Base-by-base conservation (phyloP, 352 stramenopile species). In the Phytophthora litchii region DNA sequence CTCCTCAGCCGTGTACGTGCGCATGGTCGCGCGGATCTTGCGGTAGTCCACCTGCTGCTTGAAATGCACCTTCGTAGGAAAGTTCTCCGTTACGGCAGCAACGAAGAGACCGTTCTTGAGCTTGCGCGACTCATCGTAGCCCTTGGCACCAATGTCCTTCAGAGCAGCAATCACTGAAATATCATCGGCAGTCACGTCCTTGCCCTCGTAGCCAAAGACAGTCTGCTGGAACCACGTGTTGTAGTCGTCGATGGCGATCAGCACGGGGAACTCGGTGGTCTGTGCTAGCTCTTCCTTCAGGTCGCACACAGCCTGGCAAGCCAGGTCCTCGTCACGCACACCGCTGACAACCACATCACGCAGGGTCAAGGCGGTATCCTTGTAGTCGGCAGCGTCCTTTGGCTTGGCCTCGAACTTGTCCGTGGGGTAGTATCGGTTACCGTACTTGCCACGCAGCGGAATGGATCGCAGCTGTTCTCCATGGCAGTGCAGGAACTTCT, bases 241-340 rank as follows among this genome's bases (percentile, higher is more conserved):
- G 83, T 94, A 96, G 67, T 96, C 86, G 67, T 96, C 87, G 13
- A 96, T 77, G 11, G 87, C 87, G 51, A 96, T 88, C 10, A 96
- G 66, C 58, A 96, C 87, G 5, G 83, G 82, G 64, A 91, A 91
- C 65, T 96, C 86, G 25, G 82, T 93, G 29, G 87, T 80, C 56
- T 88, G 70, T 41, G 79, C 78, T 36, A 96, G 64, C 64, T 96
- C 87, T 13, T 70, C 65, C 40, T 86, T 87, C 42, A 96, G 69
- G 56, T 96, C 87, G 40, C 89, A 80, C 50, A 95, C 80, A 1
- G 83, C 87, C 19, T 83, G 69, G 54, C 83, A 95, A 52, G 87
- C 78, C 23, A 95, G 67, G 27, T 94, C 83, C 31, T 95, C 87
- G 43, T 95, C 83, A 42, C 80, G 82, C 47, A 94, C 80, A 54